These are phyloP conservation scores for Aspergillus phoenicis DNA, from an alignment of 2,329 filamentous ascomycete genomes.

Conservation along the genomic window DNA sequence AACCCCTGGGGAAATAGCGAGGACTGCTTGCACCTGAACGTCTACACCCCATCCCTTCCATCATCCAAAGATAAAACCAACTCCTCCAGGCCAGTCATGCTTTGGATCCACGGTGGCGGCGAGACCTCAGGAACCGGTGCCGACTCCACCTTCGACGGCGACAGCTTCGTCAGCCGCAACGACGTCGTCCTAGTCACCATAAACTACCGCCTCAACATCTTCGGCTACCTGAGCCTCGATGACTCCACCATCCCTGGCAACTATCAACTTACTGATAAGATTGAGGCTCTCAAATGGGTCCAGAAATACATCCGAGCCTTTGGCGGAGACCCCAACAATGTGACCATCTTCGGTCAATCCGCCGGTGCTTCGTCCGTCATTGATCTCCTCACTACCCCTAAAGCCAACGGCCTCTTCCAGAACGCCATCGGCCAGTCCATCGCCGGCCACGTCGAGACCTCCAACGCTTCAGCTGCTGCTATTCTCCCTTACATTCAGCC, in stretches of 20 bases:
- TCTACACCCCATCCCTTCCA: conserved; percentile 18
- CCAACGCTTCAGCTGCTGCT: not conserved
- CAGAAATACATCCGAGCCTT: conserved; percentile 33
- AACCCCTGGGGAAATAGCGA: conserved; percentile 29
- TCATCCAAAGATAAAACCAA: not conserved
- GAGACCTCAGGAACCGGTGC: not conserved
- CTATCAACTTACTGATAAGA: conserved; percentile 18
- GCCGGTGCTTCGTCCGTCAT: conserved; percentile 25
- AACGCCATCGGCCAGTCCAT: conserved; percentile 33
- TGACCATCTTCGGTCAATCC: conserved; percentile 33
- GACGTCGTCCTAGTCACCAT: conserved; percentile 10
- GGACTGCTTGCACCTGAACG: conserved; percentile 38
- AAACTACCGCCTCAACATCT: conserved; percentile 28
- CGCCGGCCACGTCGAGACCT: not conserved
- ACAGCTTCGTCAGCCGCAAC: not conserved
- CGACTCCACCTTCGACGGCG: conserved; percentile 1
- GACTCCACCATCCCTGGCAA: conserved; percentile 14
- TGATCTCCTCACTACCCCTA: conserved; percentile 25
- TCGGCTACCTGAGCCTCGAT: conserved; percentile 9
- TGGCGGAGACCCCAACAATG: conserved; percentile 31
- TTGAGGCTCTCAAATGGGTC: conserved; percentile 29
- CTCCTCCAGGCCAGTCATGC: not conserved
- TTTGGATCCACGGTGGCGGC: conserved; percentile 10
- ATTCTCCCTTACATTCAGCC: conserved; percentile 54
- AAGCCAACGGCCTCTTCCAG: conserved; percentile 27